phyloP scores from a whole-genome alignment of 345 rosid species.

The Clarkia xantiana region DNA sequence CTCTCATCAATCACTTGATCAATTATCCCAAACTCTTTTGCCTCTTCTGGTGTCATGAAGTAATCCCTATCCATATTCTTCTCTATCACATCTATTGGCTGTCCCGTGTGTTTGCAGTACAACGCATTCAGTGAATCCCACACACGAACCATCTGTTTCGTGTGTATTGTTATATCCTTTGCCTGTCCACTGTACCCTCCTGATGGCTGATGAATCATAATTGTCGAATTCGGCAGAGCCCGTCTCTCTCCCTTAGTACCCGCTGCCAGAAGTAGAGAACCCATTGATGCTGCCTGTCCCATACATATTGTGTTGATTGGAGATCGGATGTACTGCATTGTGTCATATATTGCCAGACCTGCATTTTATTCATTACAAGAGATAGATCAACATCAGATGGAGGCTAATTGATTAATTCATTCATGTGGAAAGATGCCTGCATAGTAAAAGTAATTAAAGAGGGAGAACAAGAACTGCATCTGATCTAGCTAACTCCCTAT shows the following conservation, averaged over 20 bases:
- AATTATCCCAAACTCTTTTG: constrained; percentile 89
- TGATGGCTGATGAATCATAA: constrained; percentile 98
- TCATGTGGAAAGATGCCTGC: too few relatives aligned
- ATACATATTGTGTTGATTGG: constrained; percentile 82
- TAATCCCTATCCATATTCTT: constrained; percentile 94
- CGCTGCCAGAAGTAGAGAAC: constrained; percentile 81
- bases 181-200: constrained; percentile 98
- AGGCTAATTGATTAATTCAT: too few relatives aligned
- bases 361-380: too few relatives aligned
- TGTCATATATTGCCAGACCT: constrained; percentile 97
- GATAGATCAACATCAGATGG: too few relatives aligned
- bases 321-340: constrained; percentile 90
- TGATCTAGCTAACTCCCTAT: too few relatives aligned
- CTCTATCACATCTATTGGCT: constrained; percentile 53
- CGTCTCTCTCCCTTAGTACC: constrained; percentile 88
- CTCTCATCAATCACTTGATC: constrained; percentile 93
- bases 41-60: constrained; percentile 91
- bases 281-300: constrained; percentile 99
- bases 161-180: constrained; percentile 80
- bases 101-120: constrained; percentile 70
- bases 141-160: constrained; percentile 83
- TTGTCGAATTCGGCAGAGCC: constrained; percentile 78
- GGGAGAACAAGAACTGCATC: too few relatives aligned
- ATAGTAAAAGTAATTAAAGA: too few relatives aligned
- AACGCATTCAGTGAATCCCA: constrained; percentile 83